Conservation (phyloP, 352 stramenopile genomes). For the Pythium periplocum region DNA sequence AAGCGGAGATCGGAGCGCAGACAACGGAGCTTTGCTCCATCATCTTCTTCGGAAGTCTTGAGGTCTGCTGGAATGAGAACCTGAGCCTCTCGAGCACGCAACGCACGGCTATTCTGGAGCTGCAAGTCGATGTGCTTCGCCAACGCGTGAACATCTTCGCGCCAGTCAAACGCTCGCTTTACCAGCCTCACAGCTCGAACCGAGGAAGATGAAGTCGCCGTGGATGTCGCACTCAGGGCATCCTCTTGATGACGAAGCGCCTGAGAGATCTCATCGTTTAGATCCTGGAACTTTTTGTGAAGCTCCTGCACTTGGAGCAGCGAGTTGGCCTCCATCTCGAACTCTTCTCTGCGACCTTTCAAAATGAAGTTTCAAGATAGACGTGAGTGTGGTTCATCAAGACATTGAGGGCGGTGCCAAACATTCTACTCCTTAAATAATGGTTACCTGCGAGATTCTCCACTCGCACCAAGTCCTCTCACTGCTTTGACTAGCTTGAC, state of each 20-base stretch:
- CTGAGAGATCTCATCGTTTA: slow-evolving; percentile 63
- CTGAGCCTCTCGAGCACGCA: slow-evolving; percentile 53
- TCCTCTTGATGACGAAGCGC: slow-evolving; percentile 53
- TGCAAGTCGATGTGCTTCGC: slow-evolving; percentile 73
- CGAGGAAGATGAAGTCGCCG: slow-evolving; percentile 8
- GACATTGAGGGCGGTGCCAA: not conserved
- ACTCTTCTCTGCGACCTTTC: not conserved
- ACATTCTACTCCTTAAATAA: slow-evolving; percentile 28
- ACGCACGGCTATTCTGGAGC: slow-evolving; percentile 55
- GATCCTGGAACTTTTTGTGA: slow-evolving; percentile 64
- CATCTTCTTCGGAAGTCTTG: slow-evolving; percentile 42
- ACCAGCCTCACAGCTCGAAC: slow-evolving; percentile 44
- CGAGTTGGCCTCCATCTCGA: slow-evolving; percentile 36
- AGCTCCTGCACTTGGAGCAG: slow-evolving; percentile 47
- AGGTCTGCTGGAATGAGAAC: slow-evolving; percentile 19
- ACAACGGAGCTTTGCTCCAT: slow-evolving; percentile 27
- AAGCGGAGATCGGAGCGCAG: slow-evolving; percentile 43
- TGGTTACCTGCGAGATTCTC: not conserved
- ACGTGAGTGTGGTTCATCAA: not conserved
- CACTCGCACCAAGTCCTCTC: not conserved
- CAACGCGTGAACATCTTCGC: slow-evolving; percentile 59
- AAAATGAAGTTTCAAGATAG: not conserved
- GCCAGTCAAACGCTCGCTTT: slow-evolving; percentile 60
- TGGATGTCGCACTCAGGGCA: slow-evolving; percentile 22
- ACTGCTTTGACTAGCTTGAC: too few relatives aligned